Evolutionary conservation across 306 rosid species (phyloP).

Genomic region (Glycyrrhiza uralensis): DNA sequence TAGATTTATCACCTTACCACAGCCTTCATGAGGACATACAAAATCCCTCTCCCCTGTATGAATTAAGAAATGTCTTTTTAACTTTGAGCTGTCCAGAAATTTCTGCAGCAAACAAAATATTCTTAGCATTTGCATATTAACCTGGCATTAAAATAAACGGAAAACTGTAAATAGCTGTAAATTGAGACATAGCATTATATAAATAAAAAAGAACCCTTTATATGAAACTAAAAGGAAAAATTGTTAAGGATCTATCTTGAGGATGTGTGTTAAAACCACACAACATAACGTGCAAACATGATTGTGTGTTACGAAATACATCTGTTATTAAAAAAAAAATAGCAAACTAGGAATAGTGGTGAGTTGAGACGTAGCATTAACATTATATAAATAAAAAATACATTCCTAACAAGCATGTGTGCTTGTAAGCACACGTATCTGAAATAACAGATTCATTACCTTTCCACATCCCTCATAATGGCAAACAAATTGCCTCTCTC

Average conservation of each 20-base stretch:
- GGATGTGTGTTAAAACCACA: background rate
- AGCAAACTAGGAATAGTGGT: background rate
- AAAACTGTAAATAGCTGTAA: background rate
- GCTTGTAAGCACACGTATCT: background rate
- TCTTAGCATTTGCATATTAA: constrained; percentile 56
- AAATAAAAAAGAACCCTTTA: background rate
- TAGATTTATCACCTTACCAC: constrained; percentile 86
- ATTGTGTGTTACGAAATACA: background rate
- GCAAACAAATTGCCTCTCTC: constrained; percentile 88
- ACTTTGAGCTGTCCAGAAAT: constrained; percentile 96
- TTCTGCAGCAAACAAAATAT: constrained; percentile 61
- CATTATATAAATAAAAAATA: background rate
- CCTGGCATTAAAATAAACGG: constrained; percentile 51
- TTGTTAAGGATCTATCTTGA: background rate
- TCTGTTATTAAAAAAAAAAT: background rate
- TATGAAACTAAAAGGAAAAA: background rate
- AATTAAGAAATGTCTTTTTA: constrained; percentile 92
- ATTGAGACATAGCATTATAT: background rate
- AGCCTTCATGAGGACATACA: constrained; percentile 95
- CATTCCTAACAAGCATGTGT: background rate
- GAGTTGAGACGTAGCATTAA: background rate
- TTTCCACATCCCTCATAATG: constrained; percentile 94
- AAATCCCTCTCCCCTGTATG: constrained; percentile 95
- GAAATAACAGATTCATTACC: constrained; percentile 42
- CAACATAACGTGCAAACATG: constrained; percentile 1